Base-by-base conservation (phyloP, 2,329 filamentous ascomycete species). In the Annulohypoxylon truncatum region DNA sequence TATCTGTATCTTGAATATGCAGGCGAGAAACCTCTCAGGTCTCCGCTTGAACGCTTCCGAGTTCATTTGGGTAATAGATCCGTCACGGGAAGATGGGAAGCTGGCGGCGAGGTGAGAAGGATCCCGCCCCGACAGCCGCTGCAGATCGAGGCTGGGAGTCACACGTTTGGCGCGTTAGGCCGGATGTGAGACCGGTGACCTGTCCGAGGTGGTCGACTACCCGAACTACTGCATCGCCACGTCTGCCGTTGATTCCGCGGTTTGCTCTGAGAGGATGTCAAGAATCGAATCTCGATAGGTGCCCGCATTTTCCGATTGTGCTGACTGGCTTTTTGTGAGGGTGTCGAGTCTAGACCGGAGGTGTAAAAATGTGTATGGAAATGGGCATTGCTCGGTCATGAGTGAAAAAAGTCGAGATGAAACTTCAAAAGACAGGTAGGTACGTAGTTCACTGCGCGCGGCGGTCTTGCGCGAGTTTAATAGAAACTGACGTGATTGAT, bases 401-500 rank as follows among this genome's bases (percentile, higher is more conserved):
- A 55, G 13, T 12, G 53, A 54, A 64, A 31, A 52, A 65, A n/a
- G 57, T 54, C 51, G 40, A 57, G 26, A 63, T 50, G 38, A 18
- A 42, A 15, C 10, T 20, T 12, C 42, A 48, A 51, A 54, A 33
- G 15, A 18, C 22, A 56, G 4, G 29, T 12, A 31, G 29, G 18
- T 31, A 56, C 13, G 29, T 12, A 31, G 29, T 8, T 10, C 20
- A 44, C 8, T 52, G 38, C 22, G 38, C 22, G 52, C 44, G n/a
- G 38, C 38, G 26, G 7, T 66, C 59, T 70, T 61, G 66, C 68
- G 66, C 59, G 44, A 71, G 33, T 33, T 20, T 58, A 20, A 59
- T 38, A 47, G 54, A 38, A 51, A 65, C 66, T 71, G 66, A 67
- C 68, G 68, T 71, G 68, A 65, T 67, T 46, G 46, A 29, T 48